Evolutionary conservation across 495 filamentous ascomycete genomes (phyloP), one percentile per base, ranked within the genome.

Genomic region (Penicillium verhagenii): DNA sequence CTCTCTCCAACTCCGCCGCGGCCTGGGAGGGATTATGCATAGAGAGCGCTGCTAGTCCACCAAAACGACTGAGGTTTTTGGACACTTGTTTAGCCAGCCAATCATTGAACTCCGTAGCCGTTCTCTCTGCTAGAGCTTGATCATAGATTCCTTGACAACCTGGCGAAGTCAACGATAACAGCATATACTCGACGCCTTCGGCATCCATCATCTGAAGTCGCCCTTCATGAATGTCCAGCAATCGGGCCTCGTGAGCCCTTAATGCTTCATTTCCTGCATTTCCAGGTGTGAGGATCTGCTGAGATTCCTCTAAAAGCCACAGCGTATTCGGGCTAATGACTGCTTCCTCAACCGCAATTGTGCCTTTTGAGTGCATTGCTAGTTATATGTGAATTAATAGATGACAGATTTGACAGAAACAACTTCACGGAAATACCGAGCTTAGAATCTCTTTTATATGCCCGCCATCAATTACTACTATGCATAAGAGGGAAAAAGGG

Each of bases 151-250:
- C 29, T 35, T 53, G 50, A 20, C 24, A 33, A 13, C 50, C 50
- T 8, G 50, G 50, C 3, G 20, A 10, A 2, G 50, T 53, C 16
- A 53, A 28, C 24, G 50, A 53, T 4, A 53, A 11, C 5, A 53
- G 19, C 39, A 37, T 53, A 40, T 45, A 53, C 19, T 52, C 52
- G 33, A 60, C 26, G 3, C 45, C 31, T 23, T 60, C 16, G 31
- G 48, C 31, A 11, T 51, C 20, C 35, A 33, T 25, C 13, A 20
- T 2, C 53, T 82, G 38, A 20, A 42, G 38, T 9, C 38, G 29
- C 29, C 3, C 3, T 8, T 11, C 29, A 11, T 33, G 29, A 13
- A 33, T 33, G 29, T 33, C 29, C 7, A 33, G 7, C 10, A 33
- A 13, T 3, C 10, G 7, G 8, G 29, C 10, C 7, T 9, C 13